These are phyloP conservation scores for Cystobasidium pallidum DNA, from an alignment of 1,284 basidiomycete species.

Conservation along the genomic window DNA sequence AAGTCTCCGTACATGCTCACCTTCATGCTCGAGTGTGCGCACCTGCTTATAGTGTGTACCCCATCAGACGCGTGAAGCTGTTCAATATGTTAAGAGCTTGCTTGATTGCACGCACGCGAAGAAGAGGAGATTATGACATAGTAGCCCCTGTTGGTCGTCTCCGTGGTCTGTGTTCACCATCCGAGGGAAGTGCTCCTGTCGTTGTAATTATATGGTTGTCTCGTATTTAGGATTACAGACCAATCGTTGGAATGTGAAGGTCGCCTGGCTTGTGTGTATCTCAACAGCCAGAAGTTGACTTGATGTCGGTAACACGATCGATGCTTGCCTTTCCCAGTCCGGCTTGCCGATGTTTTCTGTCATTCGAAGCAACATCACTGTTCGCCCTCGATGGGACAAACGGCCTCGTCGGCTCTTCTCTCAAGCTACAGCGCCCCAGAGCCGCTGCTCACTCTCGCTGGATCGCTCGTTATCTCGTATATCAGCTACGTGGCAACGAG, in stretches of 20 bases:
- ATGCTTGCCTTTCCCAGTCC: neutral
- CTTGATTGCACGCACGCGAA: neutral
- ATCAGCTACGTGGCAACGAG: conserved; percentile 48
- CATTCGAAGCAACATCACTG: neutral
- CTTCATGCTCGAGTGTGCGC: no score
- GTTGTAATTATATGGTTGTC: conserved; percentile 16
- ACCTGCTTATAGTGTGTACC: no score
- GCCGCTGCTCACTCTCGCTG: conserved; percentile 35
- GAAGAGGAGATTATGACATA: neutral
- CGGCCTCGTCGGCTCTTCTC: conserved; percentile 26
- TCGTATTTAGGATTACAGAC: no score
- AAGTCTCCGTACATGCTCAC: no score
- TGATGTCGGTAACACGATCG: no score
- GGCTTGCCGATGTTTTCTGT: neutral
- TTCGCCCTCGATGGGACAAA: conserved; percentile 23
- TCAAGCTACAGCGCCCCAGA: conserved; percentile 39
- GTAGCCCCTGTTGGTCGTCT: neutral
- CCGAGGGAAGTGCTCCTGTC: neutral
- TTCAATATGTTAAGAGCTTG: conserved; percentile 13
- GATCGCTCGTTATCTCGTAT: conserved; percentile 31
- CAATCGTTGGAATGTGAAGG: no score
- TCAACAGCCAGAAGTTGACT: no score
- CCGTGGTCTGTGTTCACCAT: neutral
- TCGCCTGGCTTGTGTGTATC: no score
- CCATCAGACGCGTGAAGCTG: conserved; percentile 21